These are phyloP conservation scores for Aspergillus bridgeri DNA, from an alignment of 495 filamentous ascomycete genomes.

Conservation along the genomic window DNA sequence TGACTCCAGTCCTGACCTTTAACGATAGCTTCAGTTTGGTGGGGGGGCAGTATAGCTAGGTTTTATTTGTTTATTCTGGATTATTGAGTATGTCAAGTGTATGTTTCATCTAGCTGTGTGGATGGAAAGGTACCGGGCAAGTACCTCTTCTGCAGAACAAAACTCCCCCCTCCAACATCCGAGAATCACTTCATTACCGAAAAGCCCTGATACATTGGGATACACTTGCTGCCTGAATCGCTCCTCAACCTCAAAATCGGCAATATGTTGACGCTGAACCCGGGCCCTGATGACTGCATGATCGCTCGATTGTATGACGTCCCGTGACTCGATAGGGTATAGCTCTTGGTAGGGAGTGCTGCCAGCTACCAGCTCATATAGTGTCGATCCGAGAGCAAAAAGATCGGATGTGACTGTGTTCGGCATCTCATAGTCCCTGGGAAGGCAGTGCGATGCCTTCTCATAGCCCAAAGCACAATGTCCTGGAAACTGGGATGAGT, in stretches of 20 bases:
- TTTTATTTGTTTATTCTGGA: no score
- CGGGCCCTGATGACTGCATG: neutral
- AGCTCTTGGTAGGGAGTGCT: conserved; percentile 3
- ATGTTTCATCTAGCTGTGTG: neutral
- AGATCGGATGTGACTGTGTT: conserved; percentile 12
- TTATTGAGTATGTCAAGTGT: no score
- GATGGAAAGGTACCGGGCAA: neutral
- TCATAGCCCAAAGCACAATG: conserved; percentile 16
- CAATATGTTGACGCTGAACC: neutral
- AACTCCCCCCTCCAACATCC: neutral
- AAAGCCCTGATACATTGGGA: neutral
- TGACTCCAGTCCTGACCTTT: no score
- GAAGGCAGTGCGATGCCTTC: conserved; percentile 19
- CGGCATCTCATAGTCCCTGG: conserved; percentile 9
- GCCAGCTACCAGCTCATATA: conserved; percentile 12
- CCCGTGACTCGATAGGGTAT: neutral
- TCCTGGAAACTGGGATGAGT: conserved; percentile 16
- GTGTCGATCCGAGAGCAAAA: conserved; percentile 16
- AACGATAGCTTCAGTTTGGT: neutral
- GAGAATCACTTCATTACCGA: neutral
- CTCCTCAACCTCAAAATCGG: neutral
- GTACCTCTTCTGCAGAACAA: neutral
- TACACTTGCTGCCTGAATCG: neutral
- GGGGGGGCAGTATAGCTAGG: no score
- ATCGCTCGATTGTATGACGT: neutral